Percentiles rank a stretch among this genome's conserved stretches.
Evolutionary conservation across 176 grass and related monocot genomes (phyloP).

Genomic region (Urochloa ruziziensis): DNA sequence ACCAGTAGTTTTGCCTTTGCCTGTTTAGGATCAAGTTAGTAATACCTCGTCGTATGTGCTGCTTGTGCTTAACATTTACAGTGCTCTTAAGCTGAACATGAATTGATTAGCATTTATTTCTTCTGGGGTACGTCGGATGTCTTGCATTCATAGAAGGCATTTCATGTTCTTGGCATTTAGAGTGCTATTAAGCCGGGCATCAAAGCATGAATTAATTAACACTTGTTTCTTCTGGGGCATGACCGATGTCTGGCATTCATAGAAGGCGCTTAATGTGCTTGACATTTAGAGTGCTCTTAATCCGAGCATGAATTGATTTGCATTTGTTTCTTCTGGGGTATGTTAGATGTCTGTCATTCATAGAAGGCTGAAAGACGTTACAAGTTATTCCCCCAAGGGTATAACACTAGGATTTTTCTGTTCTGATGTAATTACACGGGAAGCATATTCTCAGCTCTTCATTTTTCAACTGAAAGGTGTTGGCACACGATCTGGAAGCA

Average conservation of each 20-base stretch:
- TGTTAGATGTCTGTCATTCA: neutral
- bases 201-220: no score
- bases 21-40: conserved; percentile 2
- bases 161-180: no score
- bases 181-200: no score
- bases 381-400: neutral
- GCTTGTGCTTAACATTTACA: neutral
- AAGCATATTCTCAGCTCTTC: neutral
- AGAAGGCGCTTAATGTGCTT: neutral
- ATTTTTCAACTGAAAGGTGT: conserved; percentile 38
- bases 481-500: conserved; percentile 55
- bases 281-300: no score
- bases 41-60: neutral
- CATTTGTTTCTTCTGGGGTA: neutral
- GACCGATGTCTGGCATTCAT: neutral
- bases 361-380: neutral
- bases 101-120: conserved; percentile 10
- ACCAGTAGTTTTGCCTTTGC: neutral
- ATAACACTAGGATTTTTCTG: neutral
- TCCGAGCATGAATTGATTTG: no score
- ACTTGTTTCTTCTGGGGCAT: neutral
- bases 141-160: neutral
- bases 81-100: neutral
- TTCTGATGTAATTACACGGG: neutral
- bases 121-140: neutral